Evolutionary conservation across 345 rosid genomes (phyloP), one percentile per base, ranked within the genome.

Genomic region (Erucastrum elatum): DNA sequence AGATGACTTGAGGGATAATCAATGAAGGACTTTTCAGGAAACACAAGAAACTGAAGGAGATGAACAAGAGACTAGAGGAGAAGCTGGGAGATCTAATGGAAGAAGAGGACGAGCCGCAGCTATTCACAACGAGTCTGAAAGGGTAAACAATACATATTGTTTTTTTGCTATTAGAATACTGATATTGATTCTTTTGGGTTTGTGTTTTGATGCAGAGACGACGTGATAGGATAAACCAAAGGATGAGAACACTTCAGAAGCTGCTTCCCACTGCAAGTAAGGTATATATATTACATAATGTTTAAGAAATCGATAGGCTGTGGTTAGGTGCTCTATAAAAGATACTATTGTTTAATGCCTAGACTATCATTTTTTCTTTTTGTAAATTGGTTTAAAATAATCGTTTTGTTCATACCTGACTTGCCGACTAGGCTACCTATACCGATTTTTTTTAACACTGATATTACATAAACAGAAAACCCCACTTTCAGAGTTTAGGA

Each of bases 181-280:
- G 1, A 70, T 27, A 53, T 65, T 8, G 60, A 77, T 16, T 53
- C 34, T 16, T 46, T 58, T 12, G 62, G 4, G 31, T 29, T 29
- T 29, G 30, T 29, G 27, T 53, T 70, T 53, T 63, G 60, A 68
- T 49, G 79, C 69, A 87, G 91, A 85, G 82, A 82, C 72, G 90
- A 44, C 88, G 97, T 79, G 90, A 88, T 66, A 82, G 90, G 82
- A 91, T 91, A 21, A 91, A 89, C 49, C 85, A 91, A 68, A 89
- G 87, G 85, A 87, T 91, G 86, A 89, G 86, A 82, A 86, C 90
- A 59, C 91, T 91, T 60, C 97, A 91, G 67, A 86, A 83, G 81
- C 80, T 91, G 59, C 90, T 91, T 60, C 97, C 97, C 17, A 87
- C 90, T 74, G 87, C 89, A 70, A 81, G 84, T 65, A 89, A 89